phyloP scores from a whole-genome alignment of 202 grass and related monocot genomes.

The Setaria viridis region DNA sequence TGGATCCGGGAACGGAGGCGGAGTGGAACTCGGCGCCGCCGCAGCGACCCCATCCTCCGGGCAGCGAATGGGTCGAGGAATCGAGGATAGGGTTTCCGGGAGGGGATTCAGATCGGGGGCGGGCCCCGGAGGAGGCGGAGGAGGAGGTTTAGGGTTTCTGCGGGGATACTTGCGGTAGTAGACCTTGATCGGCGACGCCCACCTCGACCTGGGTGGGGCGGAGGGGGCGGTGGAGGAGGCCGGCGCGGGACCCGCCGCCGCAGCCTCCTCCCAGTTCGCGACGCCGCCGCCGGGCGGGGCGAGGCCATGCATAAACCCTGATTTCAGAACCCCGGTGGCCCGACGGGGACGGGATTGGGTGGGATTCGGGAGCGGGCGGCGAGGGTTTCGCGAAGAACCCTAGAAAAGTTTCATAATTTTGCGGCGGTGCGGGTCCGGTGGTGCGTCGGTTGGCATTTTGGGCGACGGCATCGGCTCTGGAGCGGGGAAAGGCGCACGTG shows the following conservation, averaged over 20 bases:
- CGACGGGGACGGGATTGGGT: slow-evolving; percentile 23
- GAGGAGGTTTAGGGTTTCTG: slow-evolving; percentile 71
- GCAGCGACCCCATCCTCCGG: slow-evolving; percentile 11
- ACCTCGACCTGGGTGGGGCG: slow-evolving; percentile 19
- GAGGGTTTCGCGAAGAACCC: slow-evolving; percentile 38
- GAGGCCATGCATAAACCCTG: too few relatives aligned
- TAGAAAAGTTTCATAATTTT: slow-evolving; percentile 14
- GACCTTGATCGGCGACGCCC: slow-evolving; percentile 83
- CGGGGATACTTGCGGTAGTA: slow-evolving; percentile 75
- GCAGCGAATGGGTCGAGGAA: slow-evolving; percentile 40
- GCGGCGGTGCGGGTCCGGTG: neutral
- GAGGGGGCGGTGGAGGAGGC: neutral
- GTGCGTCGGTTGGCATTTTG: slow-evolving; percentile 10
- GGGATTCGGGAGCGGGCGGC: neutral
- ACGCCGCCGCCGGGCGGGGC: too few relatives aligned
- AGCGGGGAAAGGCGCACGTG: neutral
- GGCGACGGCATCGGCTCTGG: neutral
- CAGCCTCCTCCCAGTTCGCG: too few relatives aligned
- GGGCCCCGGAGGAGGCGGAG: slow-evolving; percentile 26
- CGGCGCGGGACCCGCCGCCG: too few relatives aligned
- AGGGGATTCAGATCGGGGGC: slow-evolving; percentile 30
- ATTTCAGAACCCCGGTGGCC: too few relatives aligned
- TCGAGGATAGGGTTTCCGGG: slow-evolving; percentile 44
- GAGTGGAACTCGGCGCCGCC: neutral
- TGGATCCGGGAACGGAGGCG: neutral